Conservation (phyloP, 768 basidiomycete species). For the Gloeopeniophorella convolvens region DNA sequence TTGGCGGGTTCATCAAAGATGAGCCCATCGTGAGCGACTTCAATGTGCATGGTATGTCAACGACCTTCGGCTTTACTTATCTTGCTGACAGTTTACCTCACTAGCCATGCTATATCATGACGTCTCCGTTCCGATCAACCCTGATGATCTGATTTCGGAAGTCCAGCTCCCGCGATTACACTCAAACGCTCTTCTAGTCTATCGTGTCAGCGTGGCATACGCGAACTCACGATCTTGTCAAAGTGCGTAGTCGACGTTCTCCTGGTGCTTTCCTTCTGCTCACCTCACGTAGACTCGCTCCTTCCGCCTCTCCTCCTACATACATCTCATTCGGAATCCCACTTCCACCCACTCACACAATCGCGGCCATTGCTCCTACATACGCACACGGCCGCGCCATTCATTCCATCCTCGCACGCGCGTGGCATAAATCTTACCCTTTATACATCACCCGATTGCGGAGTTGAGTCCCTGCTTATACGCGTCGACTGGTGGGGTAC, state of each 20-base stretch:
- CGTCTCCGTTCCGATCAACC: conserved; percentile 26
- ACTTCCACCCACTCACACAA: conserved; percentile 44
- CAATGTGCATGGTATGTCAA: conserved; percentile 40
- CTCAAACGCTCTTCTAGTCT: conserved; percentile 59
- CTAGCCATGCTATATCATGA: conserved; percentile 10
- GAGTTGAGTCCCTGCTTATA: conserved; percentile 38
- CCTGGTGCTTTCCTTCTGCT: background rate
- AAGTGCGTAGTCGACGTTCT: conserved; percentile 21
- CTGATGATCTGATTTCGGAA: conserved; percentile 36
- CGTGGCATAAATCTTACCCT: conserved; percentile 49
- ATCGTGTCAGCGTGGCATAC: conserved; percentile 41
- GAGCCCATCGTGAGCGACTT: conserved; percentile 30
- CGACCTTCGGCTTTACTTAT: conserved; percentile 14
- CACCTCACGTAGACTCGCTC: conserved; percentile 37
- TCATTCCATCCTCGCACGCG: conserved; percentile 32
- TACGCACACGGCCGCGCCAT: conserved; percentile 64
- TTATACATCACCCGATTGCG: conserved; percentile 55
- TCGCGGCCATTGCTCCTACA: conserved; percentile 50
- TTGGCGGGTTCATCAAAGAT: conserved; percentile 43
- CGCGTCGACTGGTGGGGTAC: conserved; percentile 65
- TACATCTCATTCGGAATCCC: conserved; percentile 62
- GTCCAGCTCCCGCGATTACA: conserved; percentile 50
- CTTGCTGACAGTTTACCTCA: conserved; percentile 2
- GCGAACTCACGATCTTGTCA: conserved; percentile 24
- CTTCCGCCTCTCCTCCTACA: conserved; percentile 66